phyloP scores from a whole-genome alignment of 2,329 filamentous ascomycete species.

The Aspergillus chevalieri region DNA sequence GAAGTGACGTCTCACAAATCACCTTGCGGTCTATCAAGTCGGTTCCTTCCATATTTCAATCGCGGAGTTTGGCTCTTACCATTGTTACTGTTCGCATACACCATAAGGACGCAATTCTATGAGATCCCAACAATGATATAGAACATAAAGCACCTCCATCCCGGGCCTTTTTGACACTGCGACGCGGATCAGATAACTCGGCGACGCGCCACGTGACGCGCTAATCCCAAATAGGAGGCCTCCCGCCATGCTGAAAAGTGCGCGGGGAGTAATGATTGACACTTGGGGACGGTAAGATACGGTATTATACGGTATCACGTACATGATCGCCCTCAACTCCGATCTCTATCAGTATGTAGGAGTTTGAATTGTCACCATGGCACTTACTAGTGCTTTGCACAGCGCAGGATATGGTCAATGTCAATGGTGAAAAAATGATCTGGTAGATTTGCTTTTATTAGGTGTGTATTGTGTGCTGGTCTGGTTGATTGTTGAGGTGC shows the following conservation, averaged over 20 bases:
- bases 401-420: too few relatives aligned
- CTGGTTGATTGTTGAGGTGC: too few relatives aligned
- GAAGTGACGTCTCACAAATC: neutral
- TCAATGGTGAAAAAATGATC: too few relatives aligned
- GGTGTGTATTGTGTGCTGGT: too few relatives aligned
- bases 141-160: too few relatives aligned
- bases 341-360: neutral
- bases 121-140: too few relatives aligned
- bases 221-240: conserved; percentile 11
- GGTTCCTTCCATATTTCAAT: neutral
- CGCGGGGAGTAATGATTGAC: conserved; percentile 8
- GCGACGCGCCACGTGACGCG: conserved; percentile 19
- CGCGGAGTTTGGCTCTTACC: neutral
- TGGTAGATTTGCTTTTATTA: too few relatives aligned
- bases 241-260: conserved; percentile 22
- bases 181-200: conserved; percentile 8
- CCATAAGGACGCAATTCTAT: too few relatives aligned
- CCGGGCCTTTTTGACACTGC: neutral
- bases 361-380: neutral
- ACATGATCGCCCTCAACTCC: conserved; percentile 2
- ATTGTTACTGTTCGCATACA: neutral
- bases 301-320: neutral
- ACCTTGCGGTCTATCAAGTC: neutral
- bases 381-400: too few relatives aligned
- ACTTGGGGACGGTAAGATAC: neutral